Conservation (phyloP, 371 early-diverging fungal species). For the Thermomucor indicae-seudaticae region DNA sequence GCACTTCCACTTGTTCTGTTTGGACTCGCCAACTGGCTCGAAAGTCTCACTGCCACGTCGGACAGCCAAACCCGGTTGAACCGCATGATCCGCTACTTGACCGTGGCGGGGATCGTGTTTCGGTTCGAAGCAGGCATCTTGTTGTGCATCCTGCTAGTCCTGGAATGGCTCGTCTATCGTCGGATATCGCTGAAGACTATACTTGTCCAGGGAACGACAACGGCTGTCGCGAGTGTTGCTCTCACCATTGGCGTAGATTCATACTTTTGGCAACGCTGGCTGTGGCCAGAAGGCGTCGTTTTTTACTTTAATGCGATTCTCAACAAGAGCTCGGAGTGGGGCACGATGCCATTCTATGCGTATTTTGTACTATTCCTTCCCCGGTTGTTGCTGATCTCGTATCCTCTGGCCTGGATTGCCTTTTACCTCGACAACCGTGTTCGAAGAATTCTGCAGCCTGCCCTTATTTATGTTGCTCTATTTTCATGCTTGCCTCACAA, state of each 20-base stretch:
- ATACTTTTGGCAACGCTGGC: slow-evolving; percentile 70
- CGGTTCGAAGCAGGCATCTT: slow-evolving; percentile 76
- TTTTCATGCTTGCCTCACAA: slow-evolving; percentile 90
- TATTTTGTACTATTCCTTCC: slow-evolving; percentile 77
- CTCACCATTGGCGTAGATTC: slow-evolving; percentile 74
- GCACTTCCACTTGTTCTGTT: slow-evolving; percentile 64
- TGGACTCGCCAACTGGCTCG: slow-evolving; percentile 38
- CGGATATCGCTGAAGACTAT: slow-evolving; percentile 18
- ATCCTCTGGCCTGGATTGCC: slow-evolving; percentile 59
- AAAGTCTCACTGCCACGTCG: slow-evolving; percentile 11
- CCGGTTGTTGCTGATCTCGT: slow-evolving; percentile 64
- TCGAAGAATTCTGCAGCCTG: slow-evolving; percentile 55
- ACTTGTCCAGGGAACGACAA: slow-evolving; percentile 27
- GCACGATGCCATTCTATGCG: slow-evolving; percentile 70
- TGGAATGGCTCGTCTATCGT: slow-evolving; percentile 28
- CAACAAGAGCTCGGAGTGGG: slow-evolving; percentile 81
- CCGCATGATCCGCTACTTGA: slow-evolving; percentile 54
- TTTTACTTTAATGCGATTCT: slow-evolving; percentile 86
- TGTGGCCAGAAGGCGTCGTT: slow-evolving; percentile 87
- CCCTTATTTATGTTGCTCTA: slow-evolving; percentile 49
- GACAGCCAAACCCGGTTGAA: slow-evolving; percentile 21
- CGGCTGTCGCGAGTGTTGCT: slow-evolving; percentile 33
- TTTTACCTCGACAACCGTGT: slow-evolving; percentile 32
- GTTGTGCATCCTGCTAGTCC: slow-evolving; percentile 31
- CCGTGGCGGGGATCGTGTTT: slow-evolving; percentile 68